Evolutionary conservation across 495 filamentous ascomycete genomes (phyloP).

Genomic region (Penicillium mononematosum): DNA sequence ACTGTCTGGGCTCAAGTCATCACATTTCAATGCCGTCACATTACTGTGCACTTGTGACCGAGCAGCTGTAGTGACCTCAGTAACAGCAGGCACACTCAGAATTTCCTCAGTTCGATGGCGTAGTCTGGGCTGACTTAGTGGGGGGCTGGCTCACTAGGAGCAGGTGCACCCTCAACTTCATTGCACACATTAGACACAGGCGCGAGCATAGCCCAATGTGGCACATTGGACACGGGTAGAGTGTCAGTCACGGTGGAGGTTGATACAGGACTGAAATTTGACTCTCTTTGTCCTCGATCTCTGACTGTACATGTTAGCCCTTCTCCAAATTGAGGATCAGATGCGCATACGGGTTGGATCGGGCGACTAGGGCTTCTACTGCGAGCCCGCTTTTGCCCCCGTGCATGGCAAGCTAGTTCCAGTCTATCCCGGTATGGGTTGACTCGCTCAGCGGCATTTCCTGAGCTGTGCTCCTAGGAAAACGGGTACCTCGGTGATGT

Average conservation of each 20-base stretch:
- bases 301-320: too few relatives aligned
- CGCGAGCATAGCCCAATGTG: not conserved
- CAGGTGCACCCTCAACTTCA: not conserved
- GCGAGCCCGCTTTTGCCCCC: not conserved
- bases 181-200: not conserved
- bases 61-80: not conserved
- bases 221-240: not conserved
- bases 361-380: not conserved
- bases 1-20: too few relatives aligned
- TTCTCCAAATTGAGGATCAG: not conserved
- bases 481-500: too few relatives aligned
- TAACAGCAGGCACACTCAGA: not conserved
- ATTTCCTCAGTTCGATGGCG: not conserved
- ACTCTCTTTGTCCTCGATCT: too few relatives aligned
- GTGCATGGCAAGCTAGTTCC: too few relatives aligned
- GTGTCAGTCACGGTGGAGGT: not conserved
- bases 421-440: not conserved
- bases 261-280: too few relatives aligned
- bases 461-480: not conserved
- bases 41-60: not conserved
- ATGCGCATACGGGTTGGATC: not conserved
- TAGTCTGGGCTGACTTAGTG: not conserved
- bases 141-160: not conserved
- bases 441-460: not conserved
- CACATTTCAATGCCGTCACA: not conserved